These are phyloP conservation scores for Clitopilus passeckerianus DNA, from an alignment of 768 basidiomycete species.

Conservation along the genomic window DNA sequence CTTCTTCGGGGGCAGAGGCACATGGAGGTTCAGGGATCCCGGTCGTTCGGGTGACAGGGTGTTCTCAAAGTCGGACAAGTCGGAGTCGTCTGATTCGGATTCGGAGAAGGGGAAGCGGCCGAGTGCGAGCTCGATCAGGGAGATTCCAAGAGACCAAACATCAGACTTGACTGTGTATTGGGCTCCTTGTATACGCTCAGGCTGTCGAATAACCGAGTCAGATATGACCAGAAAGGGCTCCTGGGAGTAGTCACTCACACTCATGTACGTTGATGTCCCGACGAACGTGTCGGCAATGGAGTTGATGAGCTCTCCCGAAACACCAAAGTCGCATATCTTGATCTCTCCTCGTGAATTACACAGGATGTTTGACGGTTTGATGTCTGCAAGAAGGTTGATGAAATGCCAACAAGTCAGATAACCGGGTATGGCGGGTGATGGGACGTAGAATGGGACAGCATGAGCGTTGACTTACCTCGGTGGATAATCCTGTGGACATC, in stretches of 20 bases:
- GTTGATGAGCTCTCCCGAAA: slow-evolving; percentile 98
- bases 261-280: slow-evolving; percentile 99
- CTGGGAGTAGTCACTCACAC: slow-evolving; percentile 53
- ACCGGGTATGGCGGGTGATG: slow-evolving; percentile 1
- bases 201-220: slow-evolving; percentile 43
- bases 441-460: neutral
- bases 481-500: slow-evolving; percentile 98
- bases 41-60: slow-evolving; percentile 74
- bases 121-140: slow-evolving; percentile 92
- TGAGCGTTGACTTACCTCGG: slow-evolving; percentile 61
- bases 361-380: slow-evolving; percentile 98
- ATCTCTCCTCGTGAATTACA: slow-evolving; percentile 93
- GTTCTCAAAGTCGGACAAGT: slow-evolving; percentile 75
- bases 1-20: slow-evolving; percentile 31
- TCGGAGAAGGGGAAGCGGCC: slow-evolving; percentile 97
- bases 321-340: slow-evolving; percentile 99
- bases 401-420: slow-evolving; percentile 5
- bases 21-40: slow-evolving; percentile 36
- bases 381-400: slow-evolving; percentile 51
- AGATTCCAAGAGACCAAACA: slow-evolving; percentile 98
- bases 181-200: slow-evolving; percentile 97
- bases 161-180: slow-evolving; percentile 99
- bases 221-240: slow-evolving; percentile 3
- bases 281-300: slow-evolving; percentile 99
- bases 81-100: slow-evolving; percentile 70